These are phyloP conservation scores for Craterostigma plantagineum DNA, from an alignment of 257 asterid genomes.

Conservation along the genomic window DNA sequence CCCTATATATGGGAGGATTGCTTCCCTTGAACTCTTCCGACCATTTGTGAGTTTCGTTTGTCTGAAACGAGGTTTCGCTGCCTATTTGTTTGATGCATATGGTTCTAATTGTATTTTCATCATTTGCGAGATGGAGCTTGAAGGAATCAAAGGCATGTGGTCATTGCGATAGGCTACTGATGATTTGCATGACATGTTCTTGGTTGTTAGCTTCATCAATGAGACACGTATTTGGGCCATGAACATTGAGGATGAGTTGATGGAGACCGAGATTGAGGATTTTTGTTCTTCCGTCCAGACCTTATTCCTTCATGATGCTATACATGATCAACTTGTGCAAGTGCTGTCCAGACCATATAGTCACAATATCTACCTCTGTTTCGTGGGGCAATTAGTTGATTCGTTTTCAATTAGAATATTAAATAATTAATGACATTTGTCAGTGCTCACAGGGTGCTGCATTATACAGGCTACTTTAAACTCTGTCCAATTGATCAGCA, in stretches of 20 bases:
- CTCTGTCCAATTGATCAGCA: constrained; percentile 49
- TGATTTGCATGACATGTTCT: constrained; percentile 54
- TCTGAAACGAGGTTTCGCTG: too few relatives aligned
- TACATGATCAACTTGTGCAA: constrained; percentile 59
- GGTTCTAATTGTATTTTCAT: background rate
- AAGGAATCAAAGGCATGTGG: constrained; percentile 88
- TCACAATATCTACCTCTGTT: too few relatives aligned
- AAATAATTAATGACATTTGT: background rate
- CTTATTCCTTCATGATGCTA: constrained; percentile 64
- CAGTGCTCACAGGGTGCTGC: too few relatives aligned
- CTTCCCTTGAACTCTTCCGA: constrained; percentile 93
- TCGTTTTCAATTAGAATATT: constrained; percentile 5
- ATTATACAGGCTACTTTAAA: constrained; percentile 43
- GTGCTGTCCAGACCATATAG: too few relatives aligned
- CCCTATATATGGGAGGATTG: constrained; percentile 97
- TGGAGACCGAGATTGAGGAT: constrained; percentile 77
- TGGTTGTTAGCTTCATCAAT: constrained; percentile 68
- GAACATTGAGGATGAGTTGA: constrained; percentile 71
- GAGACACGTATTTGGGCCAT: constrained; percentile 72
- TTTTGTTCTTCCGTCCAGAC: constrained; percentile 54
- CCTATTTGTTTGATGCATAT: background rate
- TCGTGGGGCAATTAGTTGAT: too few relatives aligned
- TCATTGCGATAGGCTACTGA: constrained; percentile 56
- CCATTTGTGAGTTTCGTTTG: constrained; percentile 57
- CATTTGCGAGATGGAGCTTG: constrained; percentile 23